Conservation (phyloP, 345 rosid genomes). For the Brassica cretica region DNA sequence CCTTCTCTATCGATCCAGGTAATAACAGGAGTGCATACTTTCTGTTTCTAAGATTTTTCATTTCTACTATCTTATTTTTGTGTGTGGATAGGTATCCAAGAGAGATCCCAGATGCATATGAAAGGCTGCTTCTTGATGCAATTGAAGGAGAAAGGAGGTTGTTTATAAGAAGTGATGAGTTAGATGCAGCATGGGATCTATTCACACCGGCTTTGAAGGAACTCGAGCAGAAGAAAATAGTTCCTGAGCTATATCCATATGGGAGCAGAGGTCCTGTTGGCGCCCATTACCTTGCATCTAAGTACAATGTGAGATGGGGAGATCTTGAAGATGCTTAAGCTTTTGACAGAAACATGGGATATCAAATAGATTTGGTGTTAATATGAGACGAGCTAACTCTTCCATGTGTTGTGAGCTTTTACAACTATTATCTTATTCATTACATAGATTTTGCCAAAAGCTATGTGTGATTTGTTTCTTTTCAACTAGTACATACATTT, state of each 20-base stretch:
- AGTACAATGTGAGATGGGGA: constrained; percentile 91
- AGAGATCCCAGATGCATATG: constrained; percentile 91
- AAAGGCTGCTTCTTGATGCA: constrained; percentile 84
- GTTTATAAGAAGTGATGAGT: constrained; percentile 90
- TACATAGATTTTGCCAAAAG: not conserved
- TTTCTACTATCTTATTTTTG: not conserved
- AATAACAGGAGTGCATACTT: not conserved
- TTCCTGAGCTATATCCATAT: constrained; percentile 80
- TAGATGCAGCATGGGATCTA: constrained; percentile 79
- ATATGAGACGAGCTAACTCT: constrained; percentile 5
- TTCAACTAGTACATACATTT: not conserved
- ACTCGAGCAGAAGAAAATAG: constrained; percentile 63
- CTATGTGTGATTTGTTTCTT: not conserved
- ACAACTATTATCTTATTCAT: not conserved
- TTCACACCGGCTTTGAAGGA: constrained; percentile 78
- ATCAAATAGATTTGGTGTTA: constrained; percentile 10
- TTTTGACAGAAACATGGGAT: constrained; percentile 8
- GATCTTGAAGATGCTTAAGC: constrained; percentile 58
- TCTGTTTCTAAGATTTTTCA: not conserved
- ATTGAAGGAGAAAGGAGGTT: constrained; percentile 80
- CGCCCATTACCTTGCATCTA: constrained; percentile 89
- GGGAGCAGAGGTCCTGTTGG: constrained; percentile 95
- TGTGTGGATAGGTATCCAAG: constrained; percentile 53
- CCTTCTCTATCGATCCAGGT: constrained; percentile 74
- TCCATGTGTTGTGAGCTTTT: constrained; percentile 15